Evolutionary conservation across 2,329 filamentous ascomycete genomes (phyloP).

Genomic region (Fusarium nematophilum): DNA sequence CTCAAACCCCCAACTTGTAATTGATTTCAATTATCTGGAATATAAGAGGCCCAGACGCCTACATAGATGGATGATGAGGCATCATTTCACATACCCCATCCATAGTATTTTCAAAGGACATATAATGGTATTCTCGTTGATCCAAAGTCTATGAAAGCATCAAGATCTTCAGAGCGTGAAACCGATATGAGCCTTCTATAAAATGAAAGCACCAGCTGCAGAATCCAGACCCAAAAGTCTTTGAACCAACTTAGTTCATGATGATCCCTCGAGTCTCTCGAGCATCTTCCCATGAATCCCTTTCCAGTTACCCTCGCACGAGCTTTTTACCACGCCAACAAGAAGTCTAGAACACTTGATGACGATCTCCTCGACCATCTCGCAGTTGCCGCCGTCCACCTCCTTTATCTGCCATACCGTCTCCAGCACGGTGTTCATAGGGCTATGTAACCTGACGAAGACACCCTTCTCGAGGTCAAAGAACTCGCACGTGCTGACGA

Average conservation of each 20-base stretch:
- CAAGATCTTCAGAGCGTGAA: neutral
- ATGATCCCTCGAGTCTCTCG: constrained; percentile 47
- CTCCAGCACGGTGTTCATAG: constrained; percentile 64
- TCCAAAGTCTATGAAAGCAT: neutral
- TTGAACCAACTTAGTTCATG: constrained; percentile 7
- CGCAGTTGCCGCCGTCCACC: constrained; percentile 47
- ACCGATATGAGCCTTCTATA: too few relatives aligned
- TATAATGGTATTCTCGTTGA: neutral
- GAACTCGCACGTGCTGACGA: constrained; percentile 66
- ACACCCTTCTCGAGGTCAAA: constrained; percentile 60
- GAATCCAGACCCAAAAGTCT: neutral
- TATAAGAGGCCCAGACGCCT: neutral
- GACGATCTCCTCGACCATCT: constrained; percentile 62
- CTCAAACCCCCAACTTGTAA: neutral
- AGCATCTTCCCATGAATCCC: constrained; percentile 63
- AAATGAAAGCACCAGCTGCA: too few relatives aligned
- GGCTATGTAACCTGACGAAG: constrained; percentile 63
- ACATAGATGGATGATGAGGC: neutral
- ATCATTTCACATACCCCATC: too few relatives aligned
- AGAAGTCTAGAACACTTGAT: constrained; percentile 64
- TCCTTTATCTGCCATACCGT: constrained; percentile 60
- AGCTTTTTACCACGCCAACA: constrained; percentile 59
- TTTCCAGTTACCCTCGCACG: constrained; percentile 63
- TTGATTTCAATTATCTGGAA: constrained; percentile 2
- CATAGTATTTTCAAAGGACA: neutral